Conservation (phyloP, 352 stramenopile genomes). For the Pythium phragmiticola region DNA sequence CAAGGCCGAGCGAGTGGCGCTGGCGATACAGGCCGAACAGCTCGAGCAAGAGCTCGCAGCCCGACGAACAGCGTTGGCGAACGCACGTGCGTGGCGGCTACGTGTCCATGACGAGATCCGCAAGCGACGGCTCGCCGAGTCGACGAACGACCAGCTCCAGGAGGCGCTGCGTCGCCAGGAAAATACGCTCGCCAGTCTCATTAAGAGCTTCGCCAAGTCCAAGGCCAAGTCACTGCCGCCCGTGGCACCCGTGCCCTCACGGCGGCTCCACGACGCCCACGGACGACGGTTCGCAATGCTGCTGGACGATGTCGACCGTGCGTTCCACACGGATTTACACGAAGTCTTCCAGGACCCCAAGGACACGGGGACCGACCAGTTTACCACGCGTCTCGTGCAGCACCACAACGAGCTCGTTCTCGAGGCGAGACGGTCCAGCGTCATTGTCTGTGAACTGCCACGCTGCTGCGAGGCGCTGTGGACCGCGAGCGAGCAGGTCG, state of each 20-base stretch:
- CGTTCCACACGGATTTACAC: background rate
- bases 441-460: background rate
- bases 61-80: background rate
- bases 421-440: background rate
- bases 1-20: slow-evolving; percentile 3
- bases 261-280: slow-evolving; percentile 1
- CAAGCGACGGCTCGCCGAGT: slow-evolving; percentile 7
- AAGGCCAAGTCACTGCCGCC: background rate
- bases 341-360: background rate
- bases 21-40: background rate
- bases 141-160: background rate
- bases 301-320: background rate
- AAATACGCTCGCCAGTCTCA: background rate
- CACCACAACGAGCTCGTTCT: slow-evolving; percentile 1
- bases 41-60: background rate
- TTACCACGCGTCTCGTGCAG: background rate
- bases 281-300: slow-evolving; percentile 8
- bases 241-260: background rate
- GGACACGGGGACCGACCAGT: background rate
- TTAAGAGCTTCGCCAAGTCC: background rate
- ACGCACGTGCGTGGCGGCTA: background rate
- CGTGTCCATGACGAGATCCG: background rate
- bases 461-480: slow-evolving; percentile 1
- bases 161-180: background rate
- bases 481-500: slow-evolving; percentile 2